Evolutionary conservation across 306 rosid species (phyloP), one percentile per base, ranked within the genome.

Genomic region (Cicer judaicum): DNA sequence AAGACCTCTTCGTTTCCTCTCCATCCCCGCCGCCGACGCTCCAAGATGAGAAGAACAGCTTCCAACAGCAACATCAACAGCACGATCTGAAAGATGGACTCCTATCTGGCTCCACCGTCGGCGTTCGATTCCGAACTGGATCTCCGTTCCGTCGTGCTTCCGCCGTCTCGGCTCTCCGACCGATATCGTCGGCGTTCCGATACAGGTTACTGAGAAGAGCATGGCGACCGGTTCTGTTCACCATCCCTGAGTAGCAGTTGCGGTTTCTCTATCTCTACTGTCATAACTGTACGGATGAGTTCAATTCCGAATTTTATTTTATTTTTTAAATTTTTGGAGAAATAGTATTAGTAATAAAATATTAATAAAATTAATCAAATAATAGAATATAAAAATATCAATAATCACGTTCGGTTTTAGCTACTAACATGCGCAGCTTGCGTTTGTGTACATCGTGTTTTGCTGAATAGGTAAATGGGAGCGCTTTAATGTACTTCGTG

Each of bases 181-280:
- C 94, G 10, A 56, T 85, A 1, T 70, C 93, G 8, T 85, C 91
- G 54, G 84, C 88, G 72, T 87, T 93, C 50, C 91, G 96, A 5
- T 83, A 87, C 72, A 77, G 97, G 77, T 81, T 93, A 41, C 93
- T 93, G 13, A 83, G 91, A 82, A 79, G 96, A 76, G 86, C 89
- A 69, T 91, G 98, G 96, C 93, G 98, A 34, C 98, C 97, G 12
- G 84, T 89, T 60, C 88, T 93, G 24, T 86, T 89, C 68, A 64
- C 92, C 15, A 91, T 93, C 72, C 98, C 98, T 4, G 98, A 81
- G 64, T 81, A 93, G 89, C 82, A 59, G 64, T 12, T 34, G 12
- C 16, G 5, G 68, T 34, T 14, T 67, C 60, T 53, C 67, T 53
- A 53, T 53, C 59, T 68, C 76, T 40, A 46, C 29, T 53, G 76